These are phyloP conservation scores for Sugiyamaella americana DNA, from an alignment of 805 yeast genomes.

Conservation along the genomic window DNA sequence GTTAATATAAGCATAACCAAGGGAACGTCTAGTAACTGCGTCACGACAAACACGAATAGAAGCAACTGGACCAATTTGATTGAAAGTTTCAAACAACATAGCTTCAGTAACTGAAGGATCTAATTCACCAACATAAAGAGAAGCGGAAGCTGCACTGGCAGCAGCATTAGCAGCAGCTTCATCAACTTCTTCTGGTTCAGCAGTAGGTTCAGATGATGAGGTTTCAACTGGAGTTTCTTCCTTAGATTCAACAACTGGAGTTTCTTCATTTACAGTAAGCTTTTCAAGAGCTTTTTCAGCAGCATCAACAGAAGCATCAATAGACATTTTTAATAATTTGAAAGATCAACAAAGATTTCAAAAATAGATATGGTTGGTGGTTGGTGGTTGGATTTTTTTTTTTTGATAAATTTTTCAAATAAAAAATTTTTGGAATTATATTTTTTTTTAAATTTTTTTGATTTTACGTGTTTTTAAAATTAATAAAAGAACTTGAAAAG, in stretches of 20 bases:
- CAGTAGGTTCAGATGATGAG: conserved; percentile 36
- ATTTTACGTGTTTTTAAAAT: conserved; percentile 3
- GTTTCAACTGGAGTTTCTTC: conserved; percentile 47
- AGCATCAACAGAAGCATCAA: conserved; percentile 32
- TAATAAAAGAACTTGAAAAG: conserved; percentile 1
- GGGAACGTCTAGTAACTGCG: conserved; percentile 91
- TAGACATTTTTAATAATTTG: conserved; percentile 20
- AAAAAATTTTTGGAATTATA: conserved; percentile 6
- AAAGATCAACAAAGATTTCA: conserved; percentile 1
- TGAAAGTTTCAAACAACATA: conserved; percentile 86
- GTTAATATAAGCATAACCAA: conserved; percentile 98
- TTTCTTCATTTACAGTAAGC: conserved; percentile 29
- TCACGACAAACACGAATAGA: conserved; percentile 99
- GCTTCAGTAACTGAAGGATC: conserved; percentile 93
- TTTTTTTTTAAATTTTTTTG: conserved; percentile 2
- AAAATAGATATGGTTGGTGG: background rate
- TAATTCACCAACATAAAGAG: conserved; percentile 96
- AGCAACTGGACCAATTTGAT: conserved; percentile 90
- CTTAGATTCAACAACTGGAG: conserved; percentile 27
- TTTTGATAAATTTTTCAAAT: background rate
- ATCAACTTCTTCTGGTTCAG: conserved; percentile 15
- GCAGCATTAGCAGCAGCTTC: conserved; percentile 23
- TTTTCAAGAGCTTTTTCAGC: conserved; percentile 34
- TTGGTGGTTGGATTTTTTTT: background rate
- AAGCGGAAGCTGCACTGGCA: conserved; percentile 53